These are phyloP conservation scores for Lagenidium sp. DNA, from an alignment of 352 stramenopile genomes.

Conservation along the genomic window DNA sequence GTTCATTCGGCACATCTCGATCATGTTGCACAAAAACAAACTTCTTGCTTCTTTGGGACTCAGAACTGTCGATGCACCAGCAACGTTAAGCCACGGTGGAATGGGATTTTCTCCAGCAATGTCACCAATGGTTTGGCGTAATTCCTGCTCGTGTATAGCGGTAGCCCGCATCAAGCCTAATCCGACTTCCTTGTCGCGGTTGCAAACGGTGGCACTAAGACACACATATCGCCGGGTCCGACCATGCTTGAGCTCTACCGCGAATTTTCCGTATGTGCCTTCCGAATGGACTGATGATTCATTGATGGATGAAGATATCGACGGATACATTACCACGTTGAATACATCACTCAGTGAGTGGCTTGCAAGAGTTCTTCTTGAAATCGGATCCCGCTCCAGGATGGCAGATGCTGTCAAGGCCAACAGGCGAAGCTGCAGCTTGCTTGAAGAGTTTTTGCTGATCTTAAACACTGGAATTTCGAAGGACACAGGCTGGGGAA, in stretches of 20 bases:
- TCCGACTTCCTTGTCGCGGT: conserved; percentile 68
- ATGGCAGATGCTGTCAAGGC: conserved; percentile 60
- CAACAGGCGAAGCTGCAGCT: conserved; percentile 63
- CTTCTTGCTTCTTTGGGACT: conserved; percentile 71
- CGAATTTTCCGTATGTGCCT: conserved; percentile 68
- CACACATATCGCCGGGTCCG: conserved; percentile 70
- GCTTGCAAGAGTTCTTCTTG: conserved; percentile 51
- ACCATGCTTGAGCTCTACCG: conserved; percentile 77
- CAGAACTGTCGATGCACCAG: conserved; percentile 62
- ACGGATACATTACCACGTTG: conserved; percentile 84
- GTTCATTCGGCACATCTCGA: conserved; percentile 86
- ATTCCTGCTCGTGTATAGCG: conserved; percentile 48
- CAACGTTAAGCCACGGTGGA: conserved; percentile 61
- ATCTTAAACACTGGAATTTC: conserved; percentile 82
- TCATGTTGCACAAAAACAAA: conserved; percentile 78
- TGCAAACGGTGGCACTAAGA: conserved; percentile 47
- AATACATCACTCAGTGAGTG: conserved; percentile 75
- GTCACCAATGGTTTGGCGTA: conserved; percentile 60
- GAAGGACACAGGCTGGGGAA: conserved; percentile 72
- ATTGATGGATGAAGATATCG: conserved; percentile 51
- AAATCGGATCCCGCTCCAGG: conserved; percentile 68
- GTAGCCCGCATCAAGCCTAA: conserved; percentile 50
- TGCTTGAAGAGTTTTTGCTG: conserved; percentile 68
- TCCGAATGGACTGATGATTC: conserved; percentile 38
- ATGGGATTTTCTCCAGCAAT: conserved; percentile 52